Evolutionary conservation across 257 asterid genomes (phyloP).

Genomic region (Misopates orontium): DNA sequence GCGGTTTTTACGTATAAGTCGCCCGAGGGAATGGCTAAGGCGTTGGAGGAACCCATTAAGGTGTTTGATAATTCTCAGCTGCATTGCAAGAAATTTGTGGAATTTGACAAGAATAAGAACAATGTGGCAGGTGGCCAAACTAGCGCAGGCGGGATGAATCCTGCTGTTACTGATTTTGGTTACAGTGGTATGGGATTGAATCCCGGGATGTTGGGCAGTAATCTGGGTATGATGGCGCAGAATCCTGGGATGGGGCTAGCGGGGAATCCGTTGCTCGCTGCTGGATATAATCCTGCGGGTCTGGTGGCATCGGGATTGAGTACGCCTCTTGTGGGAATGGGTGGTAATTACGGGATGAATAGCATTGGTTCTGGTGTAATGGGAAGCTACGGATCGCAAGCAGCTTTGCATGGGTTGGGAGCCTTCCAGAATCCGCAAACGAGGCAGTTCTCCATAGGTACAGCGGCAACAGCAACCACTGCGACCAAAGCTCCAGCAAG

Average conservation of each 20-base stretch:
- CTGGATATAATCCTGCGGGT: slow-evolving; percentile 42
- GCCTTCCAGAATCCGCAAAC: slow-evolving; percentile 41
- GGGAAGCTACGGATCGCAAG: slow-evolving; percentile 58
- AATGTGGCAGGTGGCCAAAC: slow-evolving; percentile 20
- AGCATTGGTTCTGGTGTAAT: slow-evolving; percentile 42
- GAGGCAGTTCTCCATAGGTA: slow-evolving; percentile 42
- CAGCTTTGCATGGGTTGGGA: slow-evolving; percentile 57
- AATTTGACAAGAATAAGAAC: slow-evolving; percentile 31
- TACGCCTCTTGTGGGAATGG: slow-evolving; percentile 34
- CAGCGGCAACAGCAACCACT: slow-evolving; percentile 36
- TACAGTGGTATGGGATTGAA: slow-evolving; percentile 44
- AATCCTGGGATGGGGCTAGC: slow-evolving; percentile 54
- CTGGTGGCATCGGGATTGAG: slow-evolving; percentile 43
- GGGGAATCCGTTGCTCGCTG: slow-evolving; percentile 48
- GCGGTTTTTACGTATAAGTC: slow-evolving; percentile 62
- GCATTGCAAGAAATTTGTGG: slow-evolving; percentile 67
- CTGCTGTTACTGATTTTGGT: slow-evolving; percentile 32
- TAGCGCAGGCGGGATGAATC: slow-evolving; percentile 16
- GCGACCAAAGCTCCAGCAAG: slow-evolving; percentile 40
- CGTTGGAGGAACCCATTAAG: slow-evolving; percentile 73
- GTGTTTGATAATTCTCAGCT: slow-evolving; percentile 64
- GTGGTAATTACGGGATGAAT: slow-evolving; percentile 52
- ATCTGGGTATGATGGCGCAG: slow-evolving; percentile 53
- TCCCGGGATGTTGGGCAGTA: slow-evolving; percentile 31
- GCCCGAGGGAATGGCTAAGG: slow-evolving; percentile 55